Evolutionary conservation across 805 yeast genomes (phyloP), one percentile per base, ranked within the genome.

Genomic region (Candida khao-thaluensis): DNA sequence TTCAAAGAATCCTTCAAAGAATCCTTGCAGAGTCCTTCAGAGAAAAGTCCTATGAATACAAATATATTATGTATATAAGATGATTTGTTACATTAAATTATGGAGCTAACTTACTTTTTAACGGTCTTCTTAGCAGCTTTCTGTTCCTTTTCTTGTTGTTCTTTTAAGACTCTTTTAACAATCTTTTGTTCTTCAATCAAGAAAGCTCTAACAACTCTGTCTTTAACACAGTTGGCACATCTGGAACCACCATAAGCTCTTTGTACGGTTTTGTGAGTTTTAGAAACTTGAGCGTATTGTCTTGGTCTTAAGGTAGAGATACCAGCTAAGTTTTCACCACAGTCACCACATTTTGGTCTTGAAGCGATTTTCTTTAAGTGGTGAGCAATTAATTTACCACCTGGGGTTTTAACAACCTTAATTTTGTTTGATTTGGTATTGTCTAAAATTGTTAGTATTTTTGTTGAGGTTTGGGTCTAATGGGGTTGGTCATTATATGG

Each of bases 381-480:
- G 76, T 90, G 96, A 69, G 96, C 96, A 71, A 89, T 83, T 76
- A 93, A 83, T 76, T 84, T 85, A 71, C 98, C 98, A 82, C 99
- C 99, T 76, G 99, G 99, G 77, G 99, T 93, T 87, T 91, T 93
- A 65, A 91, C 95, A 76, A 91, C 95, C 90, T 86, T 91, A 81
- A 93, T 91, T 81, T 85, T 87, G 96, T 93, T 93, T 63, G 99
- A 93, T 76, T 83, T 85, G 84, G 99, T 90, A 95, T 93, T 93
- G 96, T 89, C 95, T 86, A 62, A 48, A 47, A 31, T 34, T 52
- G 69, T 63, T 64, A 64, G 70, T 64, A 64, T 44, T 21, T 18
- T 15, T 8, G 12, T 27, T 4, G 17, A 12, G 17, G 18, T 9
- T 10, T 16, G 12, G 30, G 30, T 27, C 10, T 25, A 38, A 8